Base-by-base conservation (phyloP, 2,329 filamentous ascomycete genomes). In the Venturia oleaginea region DNA sequence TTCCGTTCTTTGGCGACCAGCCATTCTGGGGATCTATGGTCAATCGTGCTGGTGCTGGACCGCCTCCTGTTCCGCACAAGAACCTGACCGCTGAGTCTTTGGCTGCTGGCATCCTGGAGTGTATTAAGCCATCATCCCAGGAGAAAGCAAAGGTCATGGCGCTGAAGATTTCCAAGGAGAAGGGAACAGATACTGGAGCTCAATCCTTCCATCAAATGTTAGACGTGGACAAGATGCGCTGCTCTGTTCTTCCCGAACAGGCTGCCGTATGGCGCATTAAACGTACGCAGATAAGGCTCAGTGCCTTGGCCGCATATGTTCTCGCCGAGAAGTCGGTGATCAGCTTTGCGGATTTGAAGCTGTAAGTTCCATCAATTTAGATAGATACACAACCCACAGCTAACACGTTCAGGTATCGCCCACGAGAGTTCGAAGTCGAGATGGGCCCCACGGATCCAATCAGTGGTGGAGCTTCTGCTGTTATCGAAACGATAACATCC, bases 401-500 rank as follows among this genome's bases (percentile, higher is more conserved):
- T 64, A 64, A 64, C 51, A 43, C 10, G 2, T 24, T 19, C 34
- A 76, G 74, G 19, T 73, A 71, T 63, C 74, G 75, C 15, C 69
- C 75, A 4, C 72, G 74, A 30, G 75, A 77, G 40, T 77, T 73
- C 59, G 70, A 73, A n/a, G 71, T 72, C 24, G 75, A 77, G 42
- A 72, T 74, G 62, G 76, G 75, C 0, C 75, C 76, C 22, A 72
- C 70, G 69, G 76, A 77, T 65, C 76, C 76, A 8, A 65, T 77
- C 22, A 73, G 74, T 34, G 76, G 76, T 61, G 89, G 86, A 19
- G 86, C 91, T 0, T 84, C 86, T 55, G 90, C 92, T 0, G 76
- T 97, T 0, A 79, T 96, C n/a, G 89, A 89, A 6, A 93, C 92
- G n/a, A 80, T 94, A 59, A 86, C 88, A 32, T 88, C 84, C 46